phyloP scores from a whole-genome alignment of 2,329 filamentous ascomycete species.

The Penicillium sp. region DNA sequence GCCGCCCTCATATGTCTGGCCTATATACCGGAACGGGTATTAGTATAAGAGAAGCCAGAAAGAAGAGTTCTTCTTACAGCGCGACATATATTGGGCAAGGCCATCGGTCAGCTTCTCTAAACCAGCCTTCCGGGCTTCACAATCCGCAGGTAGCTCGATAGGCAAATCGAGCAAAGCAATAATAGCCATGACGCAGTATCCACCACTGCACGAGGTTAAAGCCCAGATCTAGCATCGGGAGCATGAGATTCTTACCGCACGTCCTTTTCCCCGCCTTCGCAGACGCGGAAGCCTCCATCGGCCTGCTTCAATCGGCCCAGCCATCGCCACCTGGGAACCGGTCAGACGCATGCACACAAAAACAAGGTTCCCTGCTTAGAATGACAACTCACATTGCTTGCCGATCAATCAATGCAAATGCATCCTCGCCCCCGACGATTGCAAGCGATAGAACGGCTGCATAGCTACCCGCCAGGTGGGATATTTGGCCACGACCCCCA shows the following conservation, averaged over 20 bases:
- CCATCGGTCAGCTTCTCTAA: conserved; percentile 67
- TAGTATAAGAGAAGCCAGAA: conserved; percentile 8
- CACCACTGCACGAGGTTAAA: conserved; percentile 60
- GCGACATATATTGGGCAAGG: conserved; percentile 75
- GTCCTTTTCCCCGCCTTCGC: conserved; percentile 84
- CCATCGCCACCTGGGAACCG: conserved; percentile 70
- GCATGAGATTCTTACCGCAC: conserved; percentile 63
- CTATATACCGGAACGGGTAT: conserved; percentile 44
- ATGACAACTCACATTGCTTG: conserved; percentile 61
- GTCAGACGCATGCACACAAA: conserved; percentile 23
- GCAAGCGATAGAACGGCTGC: conserved; percentile 76
- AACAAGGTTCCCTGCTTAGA: neutral
- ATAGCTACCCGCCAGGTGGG: conserved; percentile 88
- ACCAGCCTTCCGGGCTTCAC: conserved; percentile 64
- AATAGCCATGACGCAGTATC: conserved; percentile 85
- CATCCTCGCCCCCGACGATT: conserved; percentile 72
- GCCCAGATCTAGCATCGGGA: conserved; percentile 14
- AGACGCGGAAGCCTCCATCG: conserved; percentile 87
- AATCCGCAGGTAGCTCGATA: conserved; percentile 70
- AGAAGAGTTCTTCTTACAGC: conserved; percentile 59
- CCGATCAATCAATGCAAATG: conserved; percentile 75
- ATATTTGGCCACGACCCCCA: conserved; percentile 86
- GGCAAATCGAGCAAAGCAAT: conserved; percentile 82
- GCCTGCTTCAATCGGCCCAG: conserved; percentile 81
- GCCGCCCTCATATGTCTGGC: conserved; percentile 93